Evolutionary conservation across 345 rosid species (phyloP).

Genomic region (Gynandropsis gynandra): DNA sequence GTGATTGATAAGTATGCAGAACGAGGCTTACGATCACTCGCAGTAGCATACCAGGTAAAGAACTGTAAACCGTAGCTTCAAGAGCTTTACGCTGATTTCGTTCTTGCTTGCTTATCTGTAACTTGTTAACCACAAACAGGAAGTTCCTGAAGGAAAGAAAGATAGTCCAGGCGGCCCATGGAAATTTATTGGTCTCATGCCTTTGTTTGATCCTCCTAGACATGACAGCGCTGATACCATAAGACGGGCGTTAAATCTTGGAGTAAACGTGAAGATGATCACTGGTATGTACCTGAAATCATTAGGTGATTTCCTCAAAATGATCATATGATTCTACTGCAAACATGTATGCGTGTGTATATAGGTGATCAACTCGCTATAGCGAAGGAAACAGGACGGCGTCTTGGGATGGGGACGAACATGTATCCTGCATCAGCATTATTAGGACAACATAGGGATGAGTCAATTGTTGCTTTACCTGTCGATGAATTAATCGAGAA

Average conservation of each 20-base stretch:
- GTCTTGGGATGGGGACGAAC: slow-evolving; percentile 64
- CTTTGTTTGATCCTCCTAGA: slow-evolving; percentile 65
- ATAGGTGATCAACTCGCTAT: slow-evolving; percentile 74
- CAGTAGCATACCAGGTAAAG: slow-evolving; percentile 51
- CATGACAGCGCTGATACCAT: slow-evolving; percentile 61
- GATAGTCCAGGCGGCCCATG: slow-evolving; percentile 57
- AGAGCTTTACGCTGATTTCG: background rate
- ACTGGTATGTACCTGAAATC: slow-evolving; percentile 27
- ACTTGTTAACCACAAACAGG: slow-evolving; percentile 26
- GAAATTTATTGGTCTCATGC: slow-evolving; percentile 56
- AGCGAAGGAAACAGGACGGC: slow-evolving; percentile 62
- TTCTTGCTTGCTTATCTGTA: slow-evolving; percentile 2
- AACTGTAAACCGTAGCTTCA: no score
- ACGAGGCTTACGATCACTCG: slow-evolving; percentile 58
- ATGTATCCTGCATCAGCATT: slow-evolving; percentile 62
- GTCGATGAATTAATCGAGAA: slow-evolving; percentile 55
- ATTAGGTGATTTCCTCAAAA: no score
- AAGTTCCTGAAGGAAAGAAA: slow-evolving; percentile 56
- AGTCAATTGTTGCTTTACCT: slow-evolving; percentile 47
- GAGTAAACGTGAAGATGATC: slow-evolving; percentile 65
- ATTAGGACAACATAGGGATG: slow-evolving; percentile 58
- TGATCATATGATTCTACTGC: no score
- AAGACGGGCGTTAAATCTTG: slow-evolving; percentile 52
- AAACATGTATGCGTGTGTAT: no score
- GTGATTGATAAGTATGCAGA: slow-evolving; percentile 51